These are phyloP conservation scores for Kwoniella dejecticola DNA, from an alignment of 768 basidiomycete genomes.

Conservation along the genomic window DNA sequence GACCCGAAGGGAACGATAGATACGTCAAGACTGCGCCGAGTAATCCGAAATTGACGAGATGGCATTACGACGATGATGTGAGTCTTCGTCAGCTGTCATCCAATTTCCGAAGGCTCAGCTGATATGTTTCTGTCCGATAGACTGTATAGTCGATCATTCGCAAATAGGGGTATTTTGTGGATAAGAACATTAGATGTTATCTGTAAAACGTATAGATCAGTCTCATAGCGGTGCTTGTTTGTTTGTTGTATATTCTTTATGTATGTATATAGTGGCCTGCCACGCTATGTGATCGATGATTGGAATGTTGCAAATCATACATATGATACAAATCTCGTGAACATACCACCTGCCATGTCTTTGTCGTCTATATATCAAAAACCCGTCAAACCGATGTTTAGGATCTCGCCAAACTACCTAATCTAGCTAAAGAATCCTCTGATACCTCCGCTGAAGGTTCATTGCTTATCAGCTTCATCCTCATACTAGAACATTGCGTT, in stretches of 20 bases:
- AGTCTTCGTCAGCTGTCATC: conserved; percentile 19
- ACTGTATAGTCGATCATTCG: conserved; percentile 24
- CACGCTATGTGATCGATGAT: background rate
- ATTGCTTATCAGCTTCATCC: conserved; percentile 3
- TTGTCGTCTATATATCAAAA: background rate
- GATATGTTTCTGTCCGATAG: background rate
- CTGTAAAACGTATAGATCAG: background rate
- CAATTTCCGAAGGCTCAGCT: too few relatives aligned
- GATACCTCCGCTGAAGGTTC: conserved; percentile 50
- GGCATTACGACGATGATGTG: conserved; percentile 56
- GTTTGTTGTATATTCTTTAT: background rate
- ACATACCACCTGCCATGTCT: too few relatives aligned
- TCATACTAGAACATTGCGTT: background rate
- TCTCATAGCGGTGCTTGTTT: background rate
- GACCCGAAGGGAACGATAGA: conserved; percentile 55
- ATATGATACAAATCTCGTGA: background rate
- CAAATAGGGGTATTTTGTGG: too few relatives aligned
- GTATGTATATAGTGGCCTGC: too few relatives aligned
- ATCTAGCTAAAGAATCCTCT: conserved; percentile 58
- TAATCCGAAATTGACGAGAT: conserved; percentile 55
- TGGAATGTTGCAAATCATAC: background rate
- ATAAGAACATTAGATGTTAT: background rate
- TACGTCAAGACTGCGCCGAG: conserved; percentile 54
- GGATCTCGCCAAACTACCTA: conserved; percentile 48
- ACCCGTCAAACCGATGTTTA: background rate